These are phyloP conservation scores for Aspergillus kassunensis DNA, from an alignment of 495 filamentous ascomycete species.

Conservation along the genomic window DNA sequence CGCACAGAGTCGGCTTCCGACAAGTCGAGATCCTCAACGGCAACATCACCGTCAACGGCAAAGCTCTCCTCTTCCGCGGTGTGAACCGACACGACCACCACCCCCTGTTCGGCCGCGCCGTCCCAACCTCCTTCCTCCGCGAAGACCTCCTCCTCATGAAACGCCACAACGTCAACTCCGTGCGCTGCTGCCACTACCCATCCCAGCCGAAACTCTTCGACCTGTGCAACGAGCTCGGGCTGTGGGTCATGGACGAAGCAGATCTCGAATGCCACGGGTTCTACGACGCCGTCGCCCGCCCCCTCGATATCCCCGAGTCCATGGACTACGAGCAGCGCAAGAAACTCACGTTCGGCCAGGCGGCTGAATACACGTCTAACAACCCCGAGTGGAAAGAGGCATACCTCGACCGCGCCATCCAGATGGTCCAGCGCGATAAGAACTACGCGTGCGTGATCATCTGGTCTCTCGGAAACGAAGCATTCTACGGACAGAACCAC, in stretches of 20 bases:
- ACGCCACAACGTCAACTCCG: constrained; percentile 60
- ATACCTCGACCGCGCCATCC: constrained; percentile 61
- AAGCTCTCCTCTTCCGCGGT: constrained; percentile 52
- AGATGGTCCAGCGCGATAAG: constrained; percentile 62
- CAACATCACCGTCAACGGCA: constrained; percentile 56
- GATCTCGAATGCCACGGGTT: constrained; percentile 72
- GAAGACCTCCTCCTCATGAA: constrained; percentile 64
- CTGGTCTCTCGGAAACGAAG: constrained; percentile 69
- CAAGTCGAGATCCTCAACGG: constrained; percentile 55
- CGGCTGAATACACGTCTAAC: constrained; percentile 56
- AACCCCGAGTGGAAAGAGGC: constrained; percentile 60
- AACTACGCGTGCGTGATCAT: constrained; percentile 64
- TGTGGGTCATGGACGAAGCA: constrained; percentile 69
- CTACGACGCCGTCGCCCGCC: constrained; percentile 44
- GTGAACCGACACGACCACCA: constrained; percentile 66
- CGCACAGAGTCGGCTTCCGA: constrained; percentile 57
- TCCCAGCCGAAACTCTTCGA: constrained; percentile 54
- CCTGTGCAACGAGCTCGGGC: constrained; percentile 63
- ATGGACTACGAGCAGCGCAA: constrained; percentile 54
- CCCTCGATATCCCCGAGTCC: constrained; percentile 42
- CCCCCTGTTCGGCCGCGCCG: constrained; percentile 53
- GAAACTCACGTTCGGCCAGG: constrained; percentile 43
- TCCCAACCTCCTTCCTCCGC: constrained; percentile 53
- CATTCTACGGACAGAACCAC: constrained; percentile 63
- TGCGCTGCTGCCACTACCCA: constrained; percentile 61